Evolutionary conservation across 306 rosid genomes (phyloP), one percentile per base, ranked within the genome.

Genomic region (Senna tora): DNA sequence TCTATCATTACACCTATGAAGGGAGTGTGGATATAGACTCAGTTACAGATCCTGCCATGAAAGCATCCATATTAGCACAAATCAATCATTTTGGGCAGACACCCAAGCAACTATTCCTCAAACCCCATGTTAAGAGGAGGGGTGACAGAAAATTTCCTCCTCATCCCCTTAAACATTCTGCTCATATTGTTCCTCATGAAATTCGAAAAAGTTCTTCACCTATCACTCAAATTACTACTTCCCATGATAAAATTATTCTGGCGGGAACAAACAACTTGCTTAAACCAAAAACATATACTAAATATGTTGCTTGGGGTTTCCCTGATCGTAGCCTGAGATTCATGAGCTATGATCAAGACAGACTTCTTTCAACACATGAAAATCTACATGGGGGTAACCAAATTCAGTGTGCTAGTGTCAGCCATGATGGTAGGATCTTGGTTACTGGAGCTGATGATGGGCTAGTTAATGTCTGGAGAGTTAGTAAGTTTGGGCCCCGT

Each of bases 61-160:
- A 95, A 83, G 99, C 99, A 79, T 92, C 99, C 76, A 95, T 95
- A 87, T 82, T 95, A 77, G 97, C 99, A 32, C 99, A 95, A 78
- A 95, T 95, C 65, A 95, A 95, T 84, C 97, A 95, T 84, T 95
- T 95, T 85, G 99, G 99, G 81, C 99, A 95, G 92, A 95, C 99
- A 22, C 99, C 99, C 46, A 95, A 95, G 78, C 99, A 95, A 75
- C 84, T 95, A 73, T 95, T 95, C 82, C 92, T 73, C 77, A 95
- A 92, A 79, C 80, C 99, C 79, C 99, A 92, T 41, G 96, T 78
- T 71, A 89, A 92, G 80, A 88, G 97, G 78, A 86, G 92, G 60
- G 86, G 80, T 41, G 96, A 95, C 79, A 81, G 90, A 74, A 95
- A 84, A 69, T 73, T 85, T 73, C 96, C 89, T 75, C 85, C 92